Conservation (phyloP, 306 rosid species). For the Sicyos edulis region DNA sequence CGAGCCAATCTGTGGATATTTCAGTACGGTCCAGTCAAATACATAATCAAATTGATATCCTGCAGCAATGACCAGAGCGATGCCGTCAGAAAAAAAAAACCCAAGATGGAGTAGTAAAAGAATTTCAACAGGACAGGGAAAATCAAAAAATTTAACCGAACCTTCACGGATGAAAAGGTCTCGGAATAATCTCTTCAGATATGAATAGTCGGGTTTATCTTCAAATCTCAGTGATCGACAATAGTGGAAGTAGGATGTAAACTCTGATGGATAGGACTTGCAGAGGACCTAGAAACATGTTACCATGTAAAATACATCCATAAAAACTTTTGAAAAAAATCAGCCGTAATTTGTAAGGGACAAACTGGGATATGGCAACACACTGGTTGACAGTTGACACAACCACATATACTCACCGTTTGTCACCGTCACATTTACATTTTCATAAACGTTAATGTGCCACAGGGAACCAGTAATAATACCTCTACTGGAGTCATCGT, state of each 20-base stretch:
- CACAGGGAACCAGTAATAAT: slow-evolving; percentile 6
- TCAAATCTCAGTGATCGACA: slow-evolving; percentile 26
- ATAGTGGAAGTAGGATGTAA: slow-evolving; percentile 25
- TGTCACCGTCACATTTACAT: background rate
- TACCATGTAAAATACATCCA: slow-evolving; percentile 1
- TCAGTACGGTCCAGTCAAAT: slow-evolving; percentile 80
- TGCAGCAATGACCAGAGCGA: slow-evolving; percentile 27
- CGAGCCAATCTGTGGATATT: slow-evolving; percentile 44
- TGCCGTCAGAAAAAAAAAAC: background rate
- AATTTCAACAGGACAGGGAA: background rate
- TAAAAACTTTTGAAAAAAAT: background rate
- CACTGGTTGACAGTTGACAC: background rate
- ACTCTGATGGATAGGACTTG: slow-evolving; percentile 25
- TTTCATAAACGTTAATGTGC: background rate
- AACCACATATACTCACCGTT: background rate
- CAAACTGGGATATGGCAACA: slow-evolving; percentile 8
- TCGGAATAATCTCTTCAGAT: slow-evolving; percentile 25
- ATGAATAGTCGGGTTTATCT: slow-evolving; percentile 26
- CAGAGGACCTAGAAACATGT: slow-evolving; percentile 21
- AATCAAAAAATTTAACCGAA: background rate
- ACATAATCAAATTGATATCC: slow-evolving; percentile 54
- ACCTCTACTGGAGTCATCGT: slow-evolving; percentile 73
- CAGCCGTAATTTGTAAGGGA: background rate
- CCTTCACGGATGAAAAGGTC: slow-evolving; percentile 28
- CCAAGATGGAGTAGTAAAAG: background rate